Evolutionary conservation across 805 yeast species (phyloP).

Genomic region (Suhomyces xylopsoci): DNA sequence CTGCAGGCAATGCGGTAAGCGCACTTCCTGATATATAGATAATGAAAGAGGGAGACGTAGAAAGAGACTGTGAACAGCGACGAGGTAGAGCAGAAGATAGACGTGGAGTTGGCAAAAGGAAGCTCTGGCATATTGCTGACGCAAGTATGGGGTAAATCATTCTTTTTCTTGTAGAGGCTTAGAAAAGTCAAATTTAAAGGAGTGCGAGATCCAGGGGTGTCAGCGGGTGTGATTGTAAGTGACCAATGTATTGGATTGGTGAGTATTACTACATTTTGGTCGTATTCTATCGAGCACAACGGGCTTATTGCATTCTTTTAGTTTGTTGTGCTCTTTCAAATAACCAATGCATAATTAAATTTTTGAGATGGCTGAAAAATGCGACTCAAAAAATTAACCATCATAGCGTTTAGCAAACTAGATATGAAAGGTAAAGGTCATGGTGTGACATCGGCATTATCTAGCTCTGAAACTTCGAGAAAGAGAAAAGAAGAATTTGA

Average conservation of each 20-base stretch:
- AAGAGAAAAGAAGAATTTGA: background rate
- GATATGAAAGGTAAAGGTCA: constrained; percentile 1
- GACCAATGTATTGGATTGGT: background rate
- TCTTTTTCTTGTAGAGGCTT: background rate
- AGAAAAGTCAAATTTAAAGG: no score
- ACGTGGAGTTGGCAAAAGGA: background rate
- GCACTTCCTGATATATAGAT: background rate
- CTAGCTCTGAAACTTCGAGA: background rate
- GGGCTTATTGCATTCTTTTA: background rate
- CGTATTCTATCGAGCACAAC: background rate
- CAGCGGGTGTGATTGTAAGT: background rate
- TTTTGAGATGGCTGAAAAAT: background rate
- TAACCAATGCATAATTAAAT: background rate
- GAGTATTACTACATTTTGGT: background rate
- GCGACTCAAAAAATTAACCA: background rate
- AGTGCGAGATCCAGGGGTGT: background rate
- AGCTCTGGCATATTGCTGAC: background rate
- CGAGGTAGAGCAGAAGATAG: background rate
- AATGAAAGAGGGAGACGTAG: background rate
- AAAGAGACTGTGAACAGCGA: background rate
- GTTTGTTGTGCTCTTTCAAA: background rate
- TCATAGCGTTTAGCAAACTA: background rate
- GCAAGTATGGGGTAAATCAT: background rate
- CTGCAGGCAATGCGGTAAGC: background rate
- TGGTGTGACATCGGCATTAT: constrained; percentile 3